phyloP scores from a whole-genome alignment of 805 yeast species.

The Wickerhamiella galacta region DNA sequence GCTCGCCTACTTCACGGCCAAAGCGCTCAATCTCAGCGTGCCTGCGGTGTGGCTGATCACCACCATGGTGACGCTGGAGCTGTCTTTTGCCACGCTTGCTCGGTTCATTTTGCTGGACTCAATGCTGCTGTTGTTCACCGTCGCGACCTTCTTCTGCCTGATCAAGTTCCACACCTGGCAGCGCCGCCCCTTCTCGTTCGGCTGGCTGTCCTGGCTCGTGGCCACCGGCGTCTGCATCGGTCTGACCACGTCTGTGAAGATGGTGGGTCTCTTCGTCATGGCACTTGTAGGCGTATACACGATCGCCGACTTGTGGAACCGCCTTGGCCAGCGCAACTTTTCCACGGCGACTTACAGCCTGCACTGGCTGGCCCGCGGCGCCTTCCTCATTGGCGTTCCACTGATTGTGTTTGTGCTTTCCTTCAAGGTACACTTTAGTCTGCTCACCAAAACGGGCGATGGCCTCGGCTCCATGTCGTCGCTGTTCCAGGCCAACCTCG shows the following conservation, averaged over 20 bases:
- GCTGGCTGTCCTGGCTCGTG: conserved; percentile 82
- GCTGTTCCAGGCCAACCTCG: conserved; percentile 82
- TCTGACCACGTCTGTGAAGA: conserved; percentile 86
- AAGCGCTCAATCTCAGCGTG: conserved; percentile 66
- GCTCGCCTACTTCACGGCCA: conserved; percentile 64
- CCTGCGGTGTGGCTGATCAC: conserved; percentile 38
- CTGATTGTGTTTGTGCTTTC: conserved; percentile 67
- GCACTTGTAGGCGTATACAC: conserved; percentile 80
- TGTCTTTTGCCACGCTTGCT: conserved; percentile 73
- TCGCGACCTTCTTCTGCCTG: conserved; percentile 60
- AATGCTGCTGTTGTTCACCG: conserved; percentile 68
- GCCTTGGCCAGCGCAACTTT: conserved; percentile 50
- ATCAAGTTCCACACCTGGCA: conserved; percentile 64
- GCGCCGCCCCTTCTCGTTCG: conserved; percentile 40
- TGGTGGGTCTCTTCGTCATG: conserved; percentile 89
- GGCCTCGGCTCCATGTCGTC: conserved; percentile 94
- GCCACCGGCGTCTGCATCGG: conserved; percentile 76
- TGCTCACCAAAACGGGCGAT: conserved; percentile 77
- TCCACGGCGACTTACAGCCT: conserved; percentile 43
- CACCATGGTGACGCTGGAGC: conserved; percentile 60
- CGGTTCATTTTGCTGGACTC: conserved; percentile 86
- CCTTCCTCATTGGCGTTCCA: conserved; percentile 62
- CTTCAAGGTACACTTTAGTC: conserved; percentile 81
- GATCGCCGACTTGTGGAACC: conserved; percentile 64
- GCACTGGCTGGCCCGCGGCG: conserved; percentile 63